phyloP scores from a whole-genome alignment of 2,329 filamentous ascomycete species.

The Phialocephala sp. region DNA sequence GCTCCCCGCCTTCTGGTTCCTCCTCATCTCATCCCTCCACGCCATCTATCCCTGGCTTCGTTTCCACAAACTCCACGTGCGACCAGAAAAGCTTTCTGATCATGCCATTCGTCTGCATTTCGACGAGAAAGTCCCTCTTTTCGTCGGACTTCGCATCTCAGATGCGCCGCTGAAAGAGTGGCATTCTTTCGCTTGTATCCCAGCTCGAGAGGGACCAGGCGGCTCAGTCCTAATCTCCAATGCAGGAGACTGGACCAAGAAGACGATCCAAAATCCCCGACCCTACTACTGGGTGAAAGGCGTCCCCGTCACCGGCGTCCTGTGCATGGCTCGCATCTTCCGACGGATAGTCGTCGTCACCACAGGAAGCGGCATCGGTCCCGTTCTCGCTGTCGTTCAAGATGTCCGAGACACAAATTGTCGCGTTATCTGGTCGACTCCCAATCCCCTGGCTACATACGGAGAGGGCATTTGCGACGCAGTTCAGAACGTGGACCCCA shows the following conservation, averaged over 20 bases:
- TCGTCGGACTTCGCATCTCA: conserved; percentile 53
- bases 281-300: conserved; percentile 60
- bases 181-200: conserved; percentile 64
- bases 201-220: conserved; percentile 48
- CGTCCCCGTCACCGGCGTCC: conserved; percentile 48
- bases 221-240: conserved; percentile 60
- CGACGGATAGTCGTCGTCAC: conserved; percentile 45
- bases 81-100: conserved; percentile 57
- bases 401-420: conserved; percentile 32
- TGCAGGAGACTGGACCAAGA: conserved; percentile 62
- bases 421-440: conserved; percentile 45
- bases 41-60: conserved; percentile 64
- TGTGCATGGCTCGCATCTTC: conserved; percentile 44
- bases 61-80: conserved; percentile 59
- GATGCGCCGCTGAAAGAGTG: conserved; percentile 58
- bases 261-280: conserved; percentile 53
- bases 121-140: conserved; percentile 50
- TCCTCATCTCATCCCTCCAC: conserved; percentile 56
- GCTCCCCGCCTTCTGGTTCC: conserved; percentile 60
- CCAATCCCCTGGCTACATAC: conserved; percentile 42
- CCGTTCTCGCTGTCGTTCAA: conserved; percentile 43
- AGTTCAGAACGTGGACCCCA: conserved; percentile 40
- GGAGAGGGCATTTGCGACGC: conserved; percentile 42
- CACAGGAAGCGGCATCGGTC: conserved; percentile 46
- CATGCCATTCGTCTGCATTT: conserved; percentile 64